Base-by-base conservation (phyloP, 139 green algal genomes). In the Raphidocelis subcapitata region DNA sequence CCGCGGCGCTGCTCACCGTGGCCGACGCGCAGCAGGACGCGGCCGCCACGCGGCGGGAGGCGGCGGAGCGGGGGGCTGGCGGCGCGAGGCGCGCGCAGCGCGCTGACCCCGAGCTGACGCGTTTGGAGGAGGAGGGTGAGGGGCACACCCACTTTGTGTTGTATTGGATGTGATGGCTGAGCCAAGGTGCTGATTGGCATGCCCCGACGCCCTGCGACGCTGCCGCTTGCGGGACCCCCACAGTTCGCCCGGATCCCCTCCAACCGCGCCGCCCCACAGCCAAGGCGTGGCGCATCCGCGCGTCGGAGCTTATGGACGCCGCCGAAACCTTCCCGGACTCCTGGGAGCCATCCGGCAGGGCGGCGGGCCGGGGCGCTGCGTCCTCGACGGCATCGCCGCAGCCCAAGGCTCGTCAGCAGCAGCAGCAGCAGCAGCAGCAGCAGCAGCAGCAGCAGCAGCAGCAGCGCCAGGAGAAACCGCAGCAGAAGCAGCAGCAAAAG, bases 11-110 rank as follows among this genome's bases (percentile, higher is more conserved):
- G 70, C 24, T 69, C 1, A 10, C 33, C 28, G 55, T n/a, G 4
- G 70, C 70, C 57, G 61, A 64, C 31, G 5, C 41, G 47, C 57
- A 21, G n/a, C 41, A 55, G 10, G 60, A 44, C 55, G 70, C 60
- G 35, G 70, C 60, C 55, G 61, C 44, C 47, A 4, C n/a, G 21
- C 16, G 15, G 36, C 33, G 20, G 10, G 56, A 28, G 16, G 36
- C 69, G 54, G 61, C 69, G 24, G 26, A 23, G 16, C 31, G 67
- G 24, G 52, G 54, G 23, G 8, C 41, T 8, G 41, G 41, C 41
- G 41, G 41, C 41, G 41, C 41, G 12, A 49, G 41, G 41, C 41
- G 41, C 8, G 41, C 41, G 41, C 41, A 8, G 41, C 8, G 41
- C 8, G 41, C 41, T 8, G 41, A 49, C 41, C 41, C 41, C 41